These are phyloP conservation scores for Fusarium oxysporum DNA, from an alignment of 2,329 filamentous ascomycete species.

Conservation along the genomic window DNA sequence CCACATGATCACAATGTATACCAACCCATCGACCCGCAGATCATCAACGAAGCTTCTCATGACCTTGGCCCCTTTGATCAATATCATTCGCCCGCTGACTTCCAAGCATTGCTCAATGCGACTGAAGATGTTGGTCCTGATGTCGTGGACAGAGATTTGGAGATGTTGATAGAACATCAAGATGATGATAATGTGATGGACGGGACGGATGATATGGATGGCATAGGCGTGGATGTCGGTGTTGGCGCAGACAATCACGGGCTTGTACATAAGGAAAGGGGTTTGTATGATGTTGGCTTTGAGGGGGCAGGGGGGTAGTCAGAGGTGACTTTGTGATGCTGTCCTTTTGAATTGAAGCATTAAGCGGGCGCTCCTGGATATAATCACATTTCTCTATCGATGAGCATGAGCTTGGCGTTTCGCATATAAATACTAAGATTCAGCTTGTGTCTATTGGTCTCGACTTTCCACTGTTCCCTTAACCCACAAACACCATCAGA, in stretches of 20 bases:
- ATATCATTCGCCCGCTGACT: constrained; percentile 59
- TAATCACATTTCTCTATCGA: constrained; percentile 13
- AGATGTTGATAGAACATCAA: constrained; percentile 63
- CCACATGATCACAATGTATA: constrained; percentile 51
- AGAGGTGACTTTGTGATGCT: neutral
- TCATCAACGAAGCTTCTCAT: constrained; percentile 56
- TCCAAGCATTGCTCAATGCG: constrained; percentile 65
- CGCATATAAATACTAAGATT: neutral
- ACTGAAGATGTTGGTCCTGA: constrained; percentile 55
- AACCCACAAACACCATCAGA: neutral
- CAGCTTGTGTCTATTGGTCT: neutral
- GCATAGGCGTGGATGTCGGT: constrained; percentile 24
- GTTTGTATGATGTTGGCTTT: constrained; percentile 48
- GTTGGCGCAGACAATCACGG: constrained; percentile 24
- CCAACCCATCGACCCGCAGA: constrained; percentile 70
- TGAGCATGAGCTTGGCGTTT: constrained; percentile 15
- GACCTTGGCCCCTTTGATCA: constrained; percentile 55
- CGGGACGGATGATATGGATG: constrained; percentile 34
- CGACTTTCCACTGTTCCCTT: neutral
- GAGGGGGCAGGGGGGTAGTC: constrained; percentile 34
- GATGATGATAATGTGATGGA: constrained; percentile 52
- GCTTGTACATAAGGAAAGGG: constrained; percentile 40
- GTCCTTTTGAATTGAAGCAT: constrained; percentile 3
- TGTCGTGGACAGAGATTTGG: constrained; percentile 61
- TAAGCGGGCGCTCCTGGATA: constrained; percentile 35